Evolutionary conservation across 768 basidiomycete species (phyloP), one percentile per base, ranked within the genome.

Genomic region (Psilocybe cubensis): DNA sequence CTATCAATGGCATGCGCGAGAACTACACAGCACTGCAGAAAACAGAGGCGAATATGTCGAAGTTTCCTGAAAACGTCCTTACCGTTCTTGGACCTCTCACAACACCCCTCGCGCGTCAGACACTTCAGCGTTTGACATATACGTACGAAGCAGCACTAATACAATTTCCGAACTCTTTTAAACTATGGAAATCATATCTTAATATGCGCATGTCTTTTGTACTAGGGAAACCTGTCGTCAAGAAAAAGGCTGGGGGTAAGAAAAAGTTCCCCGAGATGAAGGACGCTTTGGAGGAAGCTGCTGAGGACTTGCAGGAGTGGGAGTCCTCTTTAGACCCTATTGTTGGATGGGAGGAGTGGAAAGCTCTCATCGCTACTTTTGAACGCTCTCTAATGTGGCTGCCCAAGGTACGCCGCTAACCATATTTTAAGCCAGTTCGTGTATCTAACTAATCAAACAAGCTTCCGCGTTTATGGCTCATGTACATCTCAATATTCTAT

Each of bases 311-410:
- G 45, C 87, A 93, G 68, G 79, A 89, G 62, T 98, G 96, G 94
- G 86, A 92, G 46, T 87, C 85, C 5, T 89, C 91, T 17, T 74
- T 98, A 48, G 92, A 98, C 68, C 86, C 89, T 2, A 78, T 95
- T 5, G 81, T 97, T n/a, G 97, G 96, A 4, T 97, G 89, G 87
- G 88, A 92, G 63, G 97, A 99, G 72, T 99, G 97, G 97, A 93
- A 85, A 68, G 75, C 86, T 14, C 82, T 99, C 11, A 81, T 96
- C 17, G 91, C 94, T 8, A 84, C 86, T 0, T 96, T 94, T 68
- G 97, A 99, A 68, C 84, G 97, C 58, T 92, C 93, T 56, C 76
- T 99, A 38, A 93, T 93, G 87, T 98, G 94, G 91, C 72, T 98
- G 48, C 94, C 95, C 54, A 91, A 87, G 71, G 95, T 94, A 66